Percentiles rank a stretch among this genome's conserved stretches.
Evolutionary conservation across 768 basidiomycete genomes (phyloP).

Genomic region (Boletus speciosus): DNA sequence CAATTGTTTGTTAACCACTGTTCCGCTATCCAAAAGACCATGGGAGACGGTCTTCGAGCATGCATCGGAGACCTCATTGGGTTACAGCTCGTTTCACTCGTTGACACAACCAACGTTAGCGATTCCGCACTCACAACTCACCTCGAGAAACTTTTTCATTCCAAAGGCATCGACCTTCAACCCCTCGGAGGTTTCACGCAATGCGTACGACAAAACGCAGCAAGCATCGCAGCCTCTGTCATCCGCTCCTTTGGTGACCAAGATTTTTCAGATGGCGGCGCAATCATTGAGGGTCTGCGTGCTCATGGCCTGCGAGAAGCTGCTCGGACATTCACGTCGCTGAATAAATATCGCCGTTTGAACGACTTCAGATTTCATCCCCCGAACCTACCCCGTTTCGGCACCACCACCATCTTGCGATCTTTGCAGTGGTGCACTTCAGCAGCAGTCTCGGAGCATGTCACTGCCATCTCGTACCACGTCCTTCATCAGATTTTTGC

Average conservation of each 20-base stretch:
- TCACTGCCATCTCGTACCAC: slow-evolving; percentile 69
- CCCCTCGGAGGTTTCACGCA: slow-evolving; percentile 34
- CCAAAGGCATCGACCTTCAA: slow-evolving; percentile 29
- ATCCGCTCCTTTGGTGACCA: slow-evolving; percentile 66
- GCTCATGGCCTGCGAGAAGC: slow-evolving; percentile 33
- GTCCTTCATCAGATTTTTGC: slow-evolving; percentile 71
- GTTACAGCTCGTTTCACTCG: slow-evolving; percentile 48
- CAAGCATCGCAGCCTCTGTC: slow-evolving; percentile 55
- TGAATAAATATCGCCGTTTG: slow-evolving; percentile 51
- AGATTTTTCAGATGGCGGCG: slow-evolving; percentile 51
- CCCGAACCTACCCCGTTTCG: slow-evolving; percentile 64
- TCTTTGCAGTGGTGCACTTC: slow-evolving; percentile 60
- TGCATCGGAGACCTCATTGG: slow-evolving; percentile 74
- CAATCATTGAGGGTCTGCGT: slow-evolving; percentile 47
- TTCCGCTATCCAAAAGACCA: slow-evolving; percentile 48
- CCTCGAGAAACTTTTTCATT: slow-evolving; percentile 36
- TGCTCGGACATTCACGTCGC: slow-evolving; percentile 42
- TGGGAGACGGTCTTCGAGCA: slow-evolving; percentile 48
- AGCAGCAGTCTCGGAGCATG: slow-evolving; percentile 39
- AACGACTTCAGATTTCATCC: slow-evolving; percentile 51
- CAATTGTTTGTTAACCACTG: slow-evolving; percentile 61
- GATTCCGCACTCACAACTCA: slow-evolving; percentile 21
- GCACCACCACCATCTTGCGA: slow-evolving; percentile 46
- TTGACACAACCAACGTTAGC: slow-evolving; percentile 32
- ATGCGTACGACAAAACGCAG: slow-evolving; percentile 43